These are phyloP conservation scores for Diaporthe vexans DNA, from an alignment of 2,329 filamentous ascomycete species.

Conservation along the genomic window DNA sequence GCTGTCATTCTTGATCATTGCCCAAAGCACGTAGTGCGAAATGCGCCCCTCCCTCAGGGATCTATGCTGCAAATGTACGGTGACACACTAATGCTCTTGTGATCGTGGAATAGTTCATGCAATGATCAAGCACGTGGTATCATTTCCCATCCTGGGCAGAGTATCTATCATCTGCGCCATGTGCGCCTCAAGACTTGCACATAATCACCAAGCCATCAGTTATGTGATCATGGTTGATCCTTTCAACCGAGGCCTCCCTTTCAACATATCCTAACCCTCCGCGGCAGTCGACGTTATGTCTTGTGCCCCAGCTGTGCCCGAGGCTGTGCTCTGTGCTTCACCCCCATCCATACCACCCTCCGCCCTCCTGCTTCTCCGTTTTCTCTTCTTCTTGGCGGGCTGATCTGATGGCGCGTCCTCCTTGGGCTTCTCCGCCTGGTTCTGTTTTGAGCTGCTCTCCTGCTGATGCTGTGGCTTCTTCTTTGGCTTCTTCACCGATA, in stretches of 20 bases:
- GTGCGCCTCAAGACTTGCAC: neutral
- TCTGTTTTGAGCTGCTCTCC: conserved; percentile 23
- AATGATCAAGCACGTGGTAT: conserved; percentile 11
- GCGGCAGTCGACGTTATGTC: conserved; percentile 22
- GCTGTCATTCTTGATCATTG: neutral
- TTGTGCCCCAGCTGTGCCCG: conserved; percentile 44
- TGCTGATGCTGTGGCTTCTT: conserved; percentile 45
- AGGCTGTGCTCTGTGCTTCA: conserved; percentile 43
- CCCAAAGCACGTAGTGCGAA: neutral
- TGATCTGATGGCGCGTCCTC: conserved; percentile 45
- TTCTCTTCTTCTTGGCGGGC: conserved; percentile 54
- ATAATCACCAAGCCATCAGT: neutral
- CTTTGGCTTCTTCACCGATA: conserved; percentile 54
- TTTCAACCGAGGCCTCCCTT: neutral
- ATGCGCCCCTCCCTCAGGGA: too few species aligned
- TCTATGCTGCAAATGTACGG: neutral
- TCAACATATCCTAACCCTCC: conserved; percentile 5
- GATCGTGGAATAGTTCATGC: neutral
- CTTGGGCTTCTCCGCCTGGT: conserved; percentile 40
- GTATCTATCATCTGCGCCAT: neutral
- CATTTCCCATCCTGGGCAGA: neutral
- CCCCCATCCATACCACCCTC: conserved; percentile 20
- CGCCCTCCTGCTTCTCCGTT: conserved; percentile 52
- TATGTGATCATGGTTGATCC: neutral
- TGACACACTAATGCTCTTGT: neutral